These are phyloP conservation scores for Dictyostelium firmibasis DNA, from an alignment of 78 protist genomes.

Conservation along the genomic window DNA sequence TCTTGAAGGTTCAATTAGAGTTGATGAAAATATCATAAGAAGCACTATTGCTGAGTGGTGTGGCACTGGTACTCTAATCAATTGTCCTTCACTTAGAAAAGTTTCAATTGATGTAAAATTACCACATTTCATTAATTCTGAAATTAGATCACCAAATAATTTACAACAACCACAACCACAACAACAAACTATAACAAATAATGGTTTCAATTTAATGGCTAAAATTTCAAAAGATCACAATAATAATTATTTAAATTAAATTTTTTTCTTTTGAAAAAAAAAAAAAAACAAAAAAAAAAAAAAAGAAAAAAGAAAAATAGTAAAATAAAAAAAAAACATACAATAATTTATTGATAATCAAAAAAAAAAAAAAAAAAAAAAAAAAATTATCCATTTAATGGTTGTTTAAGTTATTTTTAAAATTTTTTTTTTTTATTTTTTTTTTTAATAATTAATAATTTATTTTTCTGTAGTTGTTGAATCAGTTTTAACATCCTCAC, in stretches of 20 bases:
- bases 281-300: background rate
- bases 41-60: constrained; percentile 72
- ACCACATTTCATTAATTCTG: constrained; percentile 31
- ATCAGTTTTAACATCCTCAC: background rate
- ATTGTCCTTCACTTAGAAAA: constrained; percentile 49
- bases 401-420: no score
- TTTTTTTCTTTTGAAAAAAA: background rate
- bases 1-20: constrained; percentile 24
- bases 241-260: constrained; percentile 6
- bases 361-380: no score
- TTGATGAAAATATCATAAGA: constrained; percentile 9
- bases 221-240: constrained; percentile 26
- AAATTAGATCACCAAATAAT: constrained; percentile 5
- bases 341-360: no score
- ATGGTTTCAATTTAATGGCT: constrained; percentile 15
- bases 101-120: constrained; percentile 49
- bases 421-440: background rate
- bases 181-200: background rate
- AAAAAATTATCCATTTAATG: no score
- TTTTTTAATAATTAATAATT: background rate
- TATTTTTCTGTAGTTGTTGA: background rate
- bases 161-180: background rate
- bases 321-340: no score
- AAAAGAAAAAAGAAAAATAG: no score
- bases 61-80: constrained; percentile 56